Percentiles rank a stretch among this genome's conserved stretches.
phyloP scores from a whole-genome alignment of 2,329 filamentous ascomycete genomes.

The Diplodia intermedia region DNA sequence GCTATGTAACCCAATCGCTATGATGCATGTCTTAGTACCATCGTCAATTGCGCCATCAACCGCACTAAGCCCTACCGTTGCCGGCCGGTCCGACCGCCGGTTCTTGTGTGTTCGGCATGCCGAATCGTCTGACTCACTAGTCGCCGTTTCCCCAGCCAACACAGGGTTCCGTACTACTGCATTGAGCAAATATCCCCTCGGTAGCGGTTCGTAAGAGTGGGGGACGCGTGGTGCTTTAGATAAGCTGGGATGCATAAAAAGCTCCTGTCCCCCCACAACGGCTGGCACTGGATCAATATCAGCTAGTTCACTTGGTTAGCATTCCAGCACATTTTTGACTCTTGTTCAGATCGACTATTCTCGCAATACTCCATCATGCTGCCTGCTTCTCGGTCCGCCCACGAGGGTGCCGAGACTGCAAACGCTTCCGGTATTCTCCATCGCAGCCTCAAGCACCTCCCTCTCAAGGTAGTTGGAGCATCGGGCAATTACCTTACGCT shows the following conservation, averaged over 20 bases:
- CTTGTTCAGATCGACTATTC: no score
- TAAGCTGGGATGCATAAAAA: constrained; percentile 7
- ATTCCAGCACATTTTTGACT: background rate
- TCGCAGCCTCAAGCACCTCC: constrained; percentile 56
- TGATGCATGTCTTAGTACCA: background rate
- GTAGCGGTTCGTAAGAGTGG: background rate
- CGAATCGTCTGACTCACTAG: constrained; percentile 19
- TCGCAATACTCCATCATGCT: background rate
- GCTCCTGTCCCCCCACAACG: background rate
- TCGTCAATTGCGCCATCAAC: background rate
- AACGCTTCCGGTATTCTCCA: constrained; percentile 55
- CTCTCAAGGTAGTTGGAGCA: constrained; percentile 57
- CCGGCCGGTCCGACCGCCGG: constrained; percentile 22
- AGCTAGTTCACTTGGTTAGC: background rate
- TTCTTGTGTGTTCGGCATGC: constrained; percentile 15
- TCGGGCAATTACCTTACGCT: constrained; percentile 61
- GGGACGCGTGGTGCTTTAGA: background rate
- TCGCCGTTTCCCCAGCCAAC: background rate
- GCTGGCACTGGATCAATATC: background rate
- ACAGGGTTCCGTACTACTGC: background rate
- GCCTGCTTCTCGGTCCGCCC: background rate
- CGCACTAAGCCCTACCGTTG: constrained; percentile 17
- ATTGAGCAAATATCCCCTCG: constrained; percentile 5
- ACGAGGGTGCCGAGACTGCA: background rate
- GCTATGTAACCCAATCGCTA: background rate